Conservation (phyloP, 176 grass and related monocot species). For the Rhynchospora pubera region DNA sequence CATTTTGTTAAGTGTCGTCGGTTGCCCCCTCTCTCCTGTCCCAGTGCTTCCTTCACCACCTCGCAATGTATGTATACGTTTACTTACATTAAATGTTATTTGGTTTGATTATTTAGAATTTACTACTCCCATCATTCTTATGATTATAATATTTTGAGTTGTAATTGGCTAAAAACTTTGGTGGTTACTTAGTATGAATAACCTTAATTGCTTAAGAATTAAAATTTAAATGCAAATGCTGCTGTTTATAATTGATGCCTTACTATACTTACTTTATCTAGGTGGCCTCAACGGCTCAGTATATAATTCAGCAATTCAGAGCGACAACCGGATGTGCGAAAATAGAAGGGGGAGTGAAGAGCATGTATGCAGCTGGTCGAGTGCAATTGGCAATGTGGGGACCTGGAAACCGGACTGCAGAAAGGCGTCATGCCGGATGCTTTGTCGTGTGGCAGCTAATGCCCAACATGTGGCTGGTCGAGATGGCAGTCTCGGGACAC, state of each 20-base stretch:
- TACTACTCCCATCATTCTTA: neutral
- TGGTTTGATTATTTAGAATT: neutral
- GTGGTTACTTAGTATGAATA: too few relatives aligned
- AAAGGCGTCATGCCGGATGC: constrained; percentile 55
- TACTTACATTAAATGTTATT: neutral
- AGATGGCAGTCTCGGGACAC: constrained; percentile 72
- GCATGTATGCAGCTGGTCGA: constrained; percentile 73
- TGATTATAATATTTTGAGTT: neutral
- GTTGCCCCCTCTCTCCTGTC: constrained; percentile 90
- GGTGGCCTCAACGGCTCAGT: constrained; percentile 89
- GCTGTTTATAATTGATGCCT: neutral
- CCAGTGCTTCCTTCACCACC: constrained; percentile 56
- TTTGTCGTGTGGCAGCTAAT: constrained; percentile 93
- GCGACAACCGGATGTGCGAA: constrained; percentile 73
- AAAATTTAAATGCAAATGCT: neutral
- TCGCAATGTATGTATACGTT: constrained; percentile 26
- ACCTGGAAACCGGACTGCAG: constrained; percentile 8
- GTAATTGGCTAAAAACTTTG: neutral
- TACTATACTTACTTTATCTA: constrained; percentile 5
- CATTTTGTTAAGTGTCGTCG: constrained; percentile 84
- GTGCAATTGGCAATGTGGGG: constrained; percentile 63
- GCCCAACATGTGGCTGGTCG: constrained; percentile 87
- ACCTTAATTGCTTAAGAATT: too few relatives aligned
- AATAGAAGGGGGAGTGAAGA: constrained; percentile 58
- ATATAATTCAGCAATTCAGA: constrained; percentile 93